Conservation (phyloP, 2,329 filamentous ascomycete genomes). For the Beauveria caledonica region DNA sequence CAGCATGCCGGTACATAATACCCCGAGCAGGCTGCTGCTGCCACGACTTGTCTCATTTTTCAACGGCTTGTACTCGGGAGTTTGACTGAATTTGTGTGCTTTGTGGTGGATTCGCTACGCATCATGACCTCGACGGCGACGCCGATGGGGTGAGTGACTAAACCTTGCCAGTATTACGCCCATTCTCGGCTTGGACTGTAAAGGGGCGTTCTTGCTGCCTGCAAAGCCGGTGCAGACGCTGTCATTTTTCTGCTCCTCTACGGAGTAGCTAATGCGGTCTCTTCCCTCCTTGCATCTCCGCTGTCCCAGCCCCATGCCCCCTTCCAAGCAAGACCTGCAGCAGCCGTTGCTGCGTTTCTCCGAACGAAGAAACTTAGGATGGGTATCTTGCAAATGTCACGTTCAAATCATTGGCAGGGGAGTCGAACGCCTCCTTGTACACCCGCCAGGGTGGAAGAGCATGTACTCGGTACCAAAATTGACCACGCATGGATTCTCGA, state of each 20-base stretch:
- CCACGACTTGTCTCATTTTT: neutral
- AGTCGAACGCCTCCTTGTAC: neutral
- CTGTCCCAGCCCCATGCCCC: neutral
- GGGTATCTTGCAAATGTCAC: neutral
- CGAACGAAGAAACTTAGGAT: neutral
- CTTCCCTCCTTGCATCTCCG: slow-evolving; percentile 1
- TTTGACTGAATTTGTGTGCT: neutral
- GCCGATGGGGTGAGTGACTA: neutral
- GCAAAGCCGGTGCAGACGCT: neutral
- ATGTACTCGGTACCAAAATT: neutral
- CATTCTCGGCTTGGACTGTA: too few relatives aligned
- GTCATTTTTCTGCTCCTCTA: neutral
- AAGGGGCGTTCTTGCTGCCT: too few relatives aligned
- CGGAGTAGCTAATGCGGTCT: neutral
- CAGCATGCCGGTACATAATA: neutral
- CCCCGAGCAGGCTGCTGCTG: neutral
- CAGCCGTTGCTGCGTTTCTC: neutral
- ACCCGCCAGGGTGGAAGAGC: neutral
- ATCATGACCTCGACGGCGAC: neutral
- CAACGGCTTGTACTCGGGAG: neutral
- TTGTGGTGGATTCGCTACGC: neutral
- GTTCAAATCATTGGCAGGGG: neutral
- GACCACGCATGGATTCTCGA: neutral
- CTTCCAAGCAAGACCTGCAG: neutral
- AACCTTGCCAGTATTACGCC: too few relatives aligned